phyloP scores from a whole-genome alignment of 2,329 filamentous ascomycete species.

The Madurella fahalii region DNA sequence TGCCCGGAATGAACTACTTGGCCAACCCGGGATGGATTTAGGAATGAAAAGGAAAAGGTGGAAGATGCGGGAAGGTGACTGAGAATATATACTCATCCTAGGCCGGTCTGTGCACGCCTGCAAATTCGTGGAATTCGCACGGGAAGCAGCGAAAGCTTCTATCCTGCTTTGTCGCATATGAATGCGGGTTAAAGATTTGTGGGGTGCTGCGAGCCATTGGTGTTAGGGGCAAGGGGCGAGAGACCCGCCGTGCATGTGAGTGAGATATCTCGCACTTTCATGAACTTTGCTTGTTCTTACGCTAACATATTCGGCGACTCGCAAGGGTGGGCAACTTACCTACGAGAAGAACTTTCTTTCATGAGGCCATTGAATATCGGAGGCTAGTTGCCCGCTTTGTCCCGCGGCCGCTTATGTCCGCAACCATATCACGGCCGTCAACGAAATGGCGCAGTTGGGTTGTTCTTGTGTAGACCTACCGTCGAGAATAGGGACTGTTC shows the following conservation, averaged over 20 bases:
- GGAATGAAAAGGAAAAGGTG: background rate
- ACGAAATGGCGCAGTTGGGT: too few species aligned
- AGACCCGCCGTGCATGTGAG: background rate
- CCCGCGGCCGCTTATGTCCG: too few species aligned
- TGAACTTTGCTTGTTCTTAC: too few species aligned
- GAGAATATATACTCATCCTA: background rate
- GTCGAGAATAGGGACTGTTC: too few species aligned
- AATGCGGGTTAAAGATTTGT: background rate
- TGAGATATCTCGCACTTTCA: too few species aligned
- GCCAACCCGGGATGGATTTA: background rate
- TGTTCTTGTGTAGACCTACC: too few species aligned
- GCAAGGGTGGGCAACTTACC: too few species aligned
- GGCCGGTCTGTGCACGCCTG: conserved; percentile 13
- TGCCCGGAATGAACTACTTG: background rate
- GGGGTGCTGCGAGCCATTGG: conserved; percentile 1
- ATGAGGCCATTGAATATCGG: too few species aligned
- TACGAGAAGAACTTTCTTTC: too few species aligned
- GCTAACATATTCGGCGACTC: too few species aligned
- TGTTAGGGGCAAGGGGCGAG: background rate
- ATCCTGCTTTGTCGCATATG: background rate
- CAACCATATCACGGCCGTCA: too few species aligned
- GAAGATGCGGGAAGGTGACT: background rate
- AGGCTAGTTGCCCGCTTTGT: too few species aligned
- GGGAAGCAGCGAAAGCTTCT: background rate
- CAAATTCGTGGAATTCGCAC: background rate